Conservation (phyloP, 352 stramenopile genomes). For the Globisporangium canariense region DNA sequence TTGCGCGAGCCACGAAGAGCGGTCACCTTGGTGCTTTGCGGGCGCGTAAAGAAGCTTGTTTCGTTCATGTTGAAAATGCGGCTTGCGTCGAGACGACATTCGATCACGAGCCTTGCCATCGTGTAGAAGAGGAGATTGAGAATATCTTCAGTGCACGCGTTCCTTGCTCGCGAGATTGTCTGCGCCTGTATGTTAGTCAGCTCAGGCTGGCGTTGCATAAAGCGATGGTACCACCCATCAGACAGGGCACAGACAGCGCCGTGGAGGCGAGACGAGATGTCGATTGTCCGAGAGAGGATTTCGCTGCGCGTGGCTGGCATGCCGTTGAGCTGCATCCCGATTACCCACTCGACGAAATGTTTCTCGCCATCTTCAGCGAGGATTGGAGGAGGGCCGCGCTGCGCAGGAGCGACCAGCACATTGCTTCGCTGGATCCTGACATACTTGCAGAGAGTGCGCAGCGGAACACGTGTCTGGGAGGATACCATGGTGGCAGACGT, state of each 20-base stretch:
- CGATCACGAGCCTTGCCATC: not conserved
- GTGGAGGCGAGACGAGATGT: slow-evolving; percentile 2
- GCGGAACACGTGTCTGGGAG: not conserved
- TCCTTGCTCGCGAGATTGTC: slow-evolving; percentile 3
- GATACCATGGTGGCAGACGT: not conserved
- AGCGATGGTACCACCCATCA: not conserved
- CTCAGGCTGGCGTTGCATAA: not conserved
- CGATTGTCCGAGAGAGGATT: not conserved
- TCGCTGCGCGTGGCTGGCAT: not conserved
- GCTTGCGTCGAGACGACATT: not conserved
- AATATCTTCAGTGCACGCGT: not conserved
- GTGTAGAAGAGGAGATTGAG: slow-evolving; percentile 5
- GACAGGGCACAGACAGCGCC: not conserved
- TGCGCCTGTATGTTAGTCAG: not conserved
- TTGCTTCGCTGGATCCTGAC: slow-evolving; percentile 1
- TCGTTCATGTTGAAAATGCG: not conserved
- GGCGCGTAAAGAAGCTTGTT: not conserved
- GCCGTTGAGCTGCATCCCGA: slow-evolving; percentile 3
- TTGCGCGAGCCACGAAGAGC: not conserved
- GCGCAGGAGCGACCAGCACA: not conserved
- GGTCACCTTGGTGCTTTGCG: not conserved
- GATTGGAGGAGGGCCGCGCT: not conserved
- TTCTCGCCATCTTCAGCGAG: not conserved
- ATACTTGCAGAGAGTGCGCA: slow-evolving; percentile 2
- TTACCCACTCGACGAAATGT: not conserved